Evolutionary conservation across 768 basidiomycete species (phyloP).

Genomic region (Kwoniella botswanensis): DNA sequence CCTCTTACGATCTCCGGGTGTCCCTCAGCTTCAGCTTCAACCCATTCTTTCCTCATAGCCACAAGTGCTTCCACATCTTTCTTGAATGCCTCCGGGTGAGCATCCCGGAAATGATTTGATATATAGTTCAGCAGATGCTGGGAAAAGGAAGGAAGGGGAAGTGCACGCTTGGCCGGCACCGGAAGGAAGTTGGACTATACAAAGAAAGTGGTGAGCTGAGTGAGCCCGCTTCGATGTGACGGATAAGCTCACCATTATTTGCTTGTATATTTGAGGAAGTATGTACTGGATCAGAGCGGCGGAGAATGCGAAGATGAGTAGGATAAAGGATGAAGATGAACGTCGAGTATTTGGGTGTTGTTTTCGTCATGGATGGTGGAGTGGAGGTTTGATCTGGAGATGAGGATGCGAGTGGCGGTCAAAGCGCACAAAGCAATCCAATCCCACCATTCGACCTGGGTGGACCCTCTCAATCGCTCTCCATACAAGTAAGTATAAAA

Average conservation of each 20-base stretch:
- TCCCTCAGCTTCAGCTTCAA: slow-evolving; percentile 65
- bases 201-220: background rate
- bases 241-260: background rate
- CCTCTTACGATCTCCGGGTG: slow-evolving; percentile 54
- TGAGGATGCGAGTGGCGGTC: background rate
- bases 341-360: background rate
- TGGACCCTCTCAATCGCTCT: too few species aligned
- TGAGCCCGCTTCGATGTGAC: background rate
- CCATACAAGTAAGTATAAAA: too few species aligned
- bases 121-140: slow-evolving; percentile 68
- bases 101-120: slow-evolving; percentile 66
- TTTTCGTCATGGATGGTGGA: background rate
- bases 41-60: slow-evolving; percentile 66
- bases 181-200: slow-evolving; percentile 56
- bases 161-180: slow-evolving; percentile 54
- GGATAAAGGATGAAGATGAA: background rate
- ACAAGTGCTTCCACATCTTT: slow-evolving; percentile 77
- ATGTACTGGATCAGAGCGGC: background rate
- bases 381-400: background rate
- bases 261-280: background rate
- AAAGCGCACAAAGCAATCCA: background rate
- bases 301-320: background rate
- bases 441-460: background rate
- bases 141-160: slow-evolving; percentile 46
- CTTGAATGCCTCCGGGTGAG: slow-evolving; percentile 83